phyloP scores from a whole-genome alignment of 129 eudicot species.

The Pittosporum tobira region DNA sequence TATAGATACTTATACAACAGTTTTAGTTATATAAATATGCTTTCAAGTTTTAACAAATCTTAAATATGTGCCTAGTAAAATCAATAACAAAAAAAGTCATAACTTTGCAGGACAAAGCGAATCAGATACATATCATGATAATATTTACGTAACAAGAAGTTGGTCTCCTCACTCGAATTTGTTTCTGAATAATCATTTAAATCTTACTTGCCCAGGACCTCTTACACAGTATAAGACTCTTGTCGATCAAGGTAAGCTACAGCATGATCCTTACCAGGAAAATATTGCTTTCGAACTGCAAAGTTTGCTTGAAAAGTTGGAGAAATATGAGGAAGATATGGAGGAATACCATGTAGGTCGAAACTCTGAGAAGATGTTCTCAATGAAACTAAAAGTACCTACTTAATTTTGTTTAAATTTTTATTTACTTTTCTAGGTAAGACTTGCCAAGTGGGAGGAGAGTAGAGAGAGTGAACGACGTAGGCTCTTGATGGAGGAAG shows the following conservation, averaged over 20 bases:
- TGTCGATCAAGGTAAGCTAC: slow-evolving; percentile 67
- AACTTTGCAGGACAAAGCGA: not conserved
- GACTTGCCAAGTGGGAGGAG: slow-evolving; percentile 71
- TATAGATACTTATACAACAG: too few species aligned
- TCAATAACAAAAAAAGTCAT: too few species aligned
- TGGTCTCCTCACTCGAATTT: not conserved
- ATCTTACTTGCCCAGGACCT: slow-evolving; percentile 45
- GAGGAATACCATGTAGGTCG: slow-evolving; percentile 67
- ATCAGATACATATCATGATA: not conserved
- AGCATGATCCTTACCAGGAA: slow-evolving; percentile 88
- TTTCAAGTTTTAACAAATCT: too few species aligned
- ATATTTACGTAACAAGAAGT: too few species aligned
- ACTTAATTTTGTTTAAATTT: too few species aligned
- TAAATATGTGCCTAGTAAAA: too few species aligned
- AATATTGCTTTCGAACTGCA: slow-evolving; percentile 72
- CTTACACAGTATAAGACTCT: slow-evolving; percentile 57
- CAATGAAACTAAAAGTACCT: not conserved
- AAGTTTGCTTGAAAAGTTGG: slow-evolving; percentile 55
- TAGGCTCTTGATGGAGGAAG: slow-evolving; percentile 65
- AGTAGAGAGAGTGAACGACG: slow-evolving; percentile 69
- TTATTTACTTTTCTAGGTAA: slow-evolving; percentile 49
- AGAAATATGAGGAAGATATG: slow-evolving; percentile 81
- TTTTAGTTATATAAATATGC: too few species aligned
- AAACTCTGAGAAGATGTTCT: slow-evolving; percentile 1
- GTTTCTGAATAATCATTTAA: slow-evolving; percentile 5